These are phyloP conservation scores for Leavenworthia alabamica DNA, from an alignment of 345 rosid genomes.

Conservation along the genomic window DNA sequence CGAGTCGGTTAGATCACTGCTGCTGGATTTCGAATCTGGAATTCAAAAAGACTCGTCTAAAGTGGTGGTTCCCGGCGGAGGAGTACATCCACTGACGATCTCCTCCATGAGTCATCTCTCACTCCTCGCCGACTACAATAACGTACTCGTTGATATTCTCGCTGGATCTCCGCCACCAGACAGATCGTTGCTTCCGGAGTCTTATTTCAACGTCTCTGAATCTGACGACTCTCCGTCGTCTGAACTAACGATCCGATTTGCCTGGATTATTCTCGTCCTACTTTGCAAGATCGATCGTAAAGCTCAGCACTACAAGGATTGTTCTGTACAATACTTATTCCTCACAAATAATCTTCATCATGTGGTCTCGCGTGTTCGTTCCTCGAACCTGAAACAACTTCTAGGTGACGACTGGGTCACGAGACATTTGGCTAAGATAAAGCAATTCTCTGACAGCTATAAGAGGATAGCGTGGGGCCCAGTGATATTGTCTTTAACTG, in stretches of 20 bases:
- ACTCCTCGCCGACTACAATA: slow-evolving; percentile 53
- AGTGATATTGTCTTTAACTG: slow-evolving; percentile 40
- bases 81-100: slow-evolving; percentile 47
- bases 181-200: slow-evolving; percentile 31
- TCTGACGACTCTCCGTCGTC: slow-evolving; percentile 34
- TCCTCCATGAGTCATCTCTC: slow-evolving; percentile 46
- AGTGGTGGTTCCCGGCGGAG: slow-evolving; percentile 38
- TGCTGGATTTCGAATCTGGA: slow-evolving; percentile 43
- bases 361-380: slow-evolving; percentile 42
- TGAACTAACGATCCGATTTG: slow-evolving; percentile 37
- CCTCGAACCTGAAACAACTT: slow-evolving; percentile 46
- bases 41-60: slow-evolving; percentile 55
- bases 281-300: slow-evolving; percentile 64
- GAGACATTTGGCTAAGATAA: slow-evolving; percentile 44
- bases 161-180: slow-evolving; percentile 44
- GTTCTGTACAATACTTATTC: slow-evolving; percentile 53
- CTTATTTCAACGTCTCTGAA: slow-evolving; percentile 31
- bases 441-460: slow-evolving; percentile 46
- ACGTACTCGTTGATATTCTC: slow-evolving; percentile 47
- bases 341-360: slow-evolving; percentile 65
- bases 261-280: slow-evolving; percentile 56
- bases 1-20: slow-evolving; percentile 36
- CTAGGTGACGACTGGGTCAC: slow-evolving; percentile 64
- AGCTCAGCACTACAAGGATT: slow-evolving; percentile 52
- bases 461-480: slow-evolving; percentile 56